Base-by-base conservation (phyloP, 352 stramenopile genomes). In the Thraustochytrium striatum region DNA sequence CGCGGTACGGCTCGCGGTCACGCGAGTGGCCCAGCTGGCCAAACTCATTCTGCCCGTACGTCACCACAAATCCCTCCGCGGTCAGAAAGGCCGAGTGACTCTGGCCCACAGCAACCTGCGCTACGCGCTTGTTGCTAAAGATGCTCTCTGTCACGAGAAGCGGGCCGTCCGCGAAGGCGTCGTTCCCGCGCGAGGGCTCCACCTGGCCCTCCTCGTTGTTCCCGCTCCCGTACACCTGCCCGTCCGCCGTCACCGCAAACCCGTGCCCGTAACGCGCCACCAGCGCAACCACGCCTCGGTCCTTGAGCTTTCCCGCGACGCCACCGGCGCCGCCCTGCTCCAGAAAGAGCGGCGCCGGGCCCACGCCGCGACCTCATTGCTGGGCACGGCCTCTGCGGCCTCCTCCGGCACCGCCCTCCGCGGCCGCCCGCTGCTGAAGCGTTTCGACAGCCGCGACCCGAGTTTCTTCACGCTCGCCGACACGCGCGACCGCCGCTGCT, bases 171-270 rank as follows among this genome's bases (percentile, higher is more conserved):
- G 25, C 0, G 21, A 72, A 69, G 57, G 16, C 72, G 19, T 73
- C 52, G 19, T 38, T 5, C 11, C 32, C 57, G 7, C 28, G 21
- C 32, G 2, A 38, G 9, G 50, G 43, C n/a, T 75, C 57, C n/a
- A 81, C 2, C 41, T 81, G 57, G 9, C 72, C 72, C 35, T 81
- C 72, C n/a, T 36, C 43, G 58, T 81, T 81, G 33, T 72, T 32
- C 2, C 72, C 72, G 13, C 28, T 43, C 11, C 57, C 38, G 33
- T 78, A 53, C 9, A 81, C 28, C 33, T 55, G 3, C 16, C 72
- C 72, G 7, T 55, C 16, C 2, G 35, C 33, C 11, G 72, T 72
- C 8, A 72, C 39, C 8, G 55, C 72, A 21, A 73, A 30, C 36
- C 55, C 25, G 33, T 58, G 47, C 32, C 33, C 19, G 11, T 8